Percentiles rank a stretch among this genome's conserved stretches.
Conservation (phyloP, 768 basidiomycete species). For the Agaricus subrufescens region DNA sequence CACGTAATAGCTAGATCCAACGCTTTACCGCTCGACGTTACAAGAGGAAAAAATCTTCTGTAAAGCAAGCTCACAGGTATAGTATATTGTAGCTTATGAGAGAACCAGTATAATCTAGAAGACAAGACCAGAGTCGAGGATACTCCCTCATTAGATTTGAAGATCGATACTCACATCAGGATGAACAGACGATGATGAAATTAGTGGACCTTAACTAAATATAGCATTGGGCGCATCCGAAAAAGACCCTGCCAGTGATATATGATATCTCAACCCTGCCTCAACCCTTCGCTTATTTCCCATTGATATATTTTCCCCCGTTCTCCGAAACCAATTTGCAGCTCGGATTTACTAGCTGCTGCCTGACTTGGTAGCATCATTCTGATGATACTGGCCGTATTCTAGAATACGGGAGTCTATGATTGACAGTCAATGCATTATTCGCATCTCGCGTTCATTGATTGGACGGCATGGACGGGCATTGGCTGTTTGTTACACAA, state of each 20-base stretch:
- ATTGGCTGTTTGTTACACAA: not conserved
- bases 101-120: not conserved
- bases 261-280: too few relatives aligned
- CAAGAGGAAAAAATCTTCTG: too few relatives aligned
- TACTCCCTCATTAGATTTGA: not conserved
- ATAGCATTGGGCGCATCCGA: constrained; percentile 6
- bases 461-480: too few relatives aligned
- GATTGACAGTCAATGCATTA: not conserved
- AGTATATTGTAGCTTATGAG: too few relatives aligned
- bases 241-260: not conserved
- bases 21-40: too few relatives aligned
- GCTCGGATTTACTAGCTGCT: not conserved
- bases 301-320: constrained; percentile 4
- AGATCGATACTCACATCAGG: not conserved
- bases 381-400: not conserved
- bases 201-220: not conserved
- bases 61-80: too few relatives aligned
- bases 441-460: not conserved
- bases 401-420: not conserved
- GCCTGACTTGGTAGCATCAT: not conserved
- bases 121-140: not conserved
- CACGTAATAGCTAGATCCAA: too few relatives aligned
- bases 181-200: not conserved
- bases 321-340: constrained; percentile 2
- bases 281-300: not conserved